Evolutionary conservation across 2,329 filamentous ascomycete genomes (phyloP), one percentile per base, ranked within the genome.

Genomic region (Intubia oerlemansii): DNA sequence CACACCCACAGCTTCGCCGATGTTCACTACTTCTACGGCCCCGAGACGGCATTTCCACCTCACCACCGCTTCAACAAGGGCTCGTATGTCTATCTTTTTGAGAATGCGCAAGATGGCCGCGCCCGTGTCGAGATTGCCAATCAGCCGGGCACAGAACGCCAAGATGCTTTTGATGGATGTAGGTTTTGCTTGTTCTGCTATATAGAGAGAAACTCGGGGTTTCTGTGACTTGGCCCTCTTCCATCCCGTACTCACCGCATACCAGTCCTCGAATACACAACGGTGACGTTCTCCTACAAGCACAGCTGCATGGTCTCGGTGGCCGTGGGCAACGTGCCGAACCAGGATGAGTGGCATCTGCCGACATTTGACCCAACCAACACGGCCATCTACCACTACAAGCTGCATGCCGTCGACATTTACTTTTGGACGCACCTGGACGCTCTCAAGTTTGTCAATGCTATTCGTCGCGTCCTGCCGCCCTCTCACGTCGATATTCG

Each of bases 1-100:
- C 20, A 16, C 16, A 17, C 7, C 25, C 14, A 10, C 37, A 84
- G 77, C 42, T 82, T 79, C 42, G 74, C 66, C 36, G 78, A 85
- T 43, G 46, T 82, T 30, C 78, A 84, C 47, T 84, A 82, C 49
- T 81, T 70, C 49, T 80, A 82, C 50, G 62, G 64, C 16, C 61
- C 69, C n/a, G 69, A 72, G 3, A 58, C 59, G 5, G 56, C 61
- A 32, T 68, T 62, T 32, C 76, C 77, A 17, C 66, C 61, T n/a
- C 78, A 84, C 47, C 74, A 84, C 48, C 69, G 77, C 29, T 84
- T 85, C 47, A 72, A 80, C 48, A 77, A 76, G 46, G 65, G 70
- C 26, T 82, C 75, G 7, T 84, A 84, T 46, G 63, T 84, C 32
- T 84, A 84, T 44, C 55, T 84, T 5, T 82, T 80, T 46, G 73